Conservation (phyloP, 2,329 filamentous ascomycete genomes). For the Didymella arachidicola region DNA sequence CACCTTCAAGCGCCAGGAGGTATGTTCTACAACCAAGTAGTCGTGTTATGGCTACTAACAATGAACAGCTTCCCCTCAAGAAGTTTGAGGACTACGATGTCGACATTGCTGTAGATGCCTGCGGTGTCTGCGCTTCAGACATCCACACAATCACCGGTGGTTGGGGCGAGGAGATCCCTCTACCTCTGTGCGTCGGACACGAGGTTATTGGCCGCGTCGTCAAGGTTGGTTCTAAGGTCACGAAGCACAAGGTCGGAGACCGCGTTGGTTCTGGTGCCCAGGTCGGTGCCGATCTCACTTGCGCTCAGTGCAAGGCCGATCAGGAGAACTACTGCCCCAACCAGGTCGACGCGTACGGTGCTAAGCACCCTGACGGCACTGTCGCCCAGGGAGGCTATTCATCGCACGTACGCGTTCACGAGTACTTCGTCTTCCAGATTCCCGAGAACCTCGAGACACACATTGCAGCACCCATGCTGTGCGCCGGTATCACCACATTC, state of each 20-base stretch:
- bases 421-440: conserved; percentile 79
- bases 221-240: conserved; percentile 60
- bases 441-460: conserved; percentile 70
- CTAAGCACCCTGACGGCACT: conserved; percentile 64
- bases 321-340: conserved; percentile 64
- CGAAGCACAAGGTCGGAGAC: conserved; percentile 56
- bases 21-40: conserved; percentile 38
- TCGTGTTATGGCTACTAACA: conserved; percentile 22
- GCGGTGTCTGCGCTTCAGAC: conserved; percentile 59
- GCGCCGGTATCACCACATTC: conserved; percentile 82
- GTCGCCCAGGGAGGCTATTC: conserved; percentile 72
- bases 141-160: conserved; percentile 62
- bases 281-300: conserved; percentile 59
- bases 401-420: conserved; percentile 74
- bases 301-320: conserved; percentile 60
- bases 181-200: conserved; percentile 72
- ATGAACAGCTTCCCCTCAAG: conserved; percentile 75
- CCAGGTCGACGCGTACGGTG: conserved; percentile 59
- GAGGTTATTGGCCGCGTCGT: conserved; percentile 61
- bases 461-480: conserved; percentile 80
- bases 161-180: conserved; percentile 69
- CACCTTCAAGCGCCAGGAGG: conserved; percentile 64
- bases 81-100: conserved; percentile 87
- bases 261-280: conserved; percentile 61
- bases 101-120: conserved; percentile 80